Base-by-base conservation (phyloP, 2,329 filamentous ascomycete species). In the Tolypocladium sp. region DNA sequence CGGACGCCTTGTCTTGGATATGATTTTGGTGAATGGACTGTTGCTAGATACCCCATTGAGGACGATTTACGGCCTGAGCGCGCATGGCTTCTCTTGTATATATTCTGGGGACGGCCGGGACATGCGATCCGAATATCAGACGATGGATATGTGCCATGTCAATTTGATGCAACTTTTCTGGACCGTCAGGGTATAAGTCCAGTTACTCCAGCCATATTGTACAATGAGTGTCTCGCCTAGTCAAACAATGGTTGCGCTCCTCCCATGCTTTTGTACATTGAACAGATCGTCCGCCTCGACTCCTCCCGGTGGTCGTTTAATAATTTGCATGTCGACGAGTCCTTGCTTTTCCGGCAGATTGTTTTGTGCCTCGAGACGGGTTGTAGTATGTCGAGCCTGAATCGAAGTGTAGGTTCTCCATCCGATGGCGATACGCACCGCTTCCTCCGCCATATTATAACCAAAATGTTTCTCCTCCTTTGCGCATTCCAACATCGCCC, bases 31-130 rank as follows among this genome's bases (percentile, higher is more conserved):
- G 30, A 15, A 22, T 33, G 52, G 37, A 27, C 10, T 22, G 12
- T 27, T 49, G 52, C 22, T 55, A 55, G 42, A 37, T 55, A 55
- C 33, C 41, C 9, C 37, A 46, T 33, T 42, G 30, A 59, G 35
- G 57, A 58, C 17, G 22, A 44, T 44, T 56, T 30, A 56, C 38
- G 54, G 54, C 54, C 35, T 44, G 54, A 56, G 54, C 53, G 53
- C 38, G 37, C 22, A 55, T 40, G 37, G 37, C 8, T 53, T n/a
- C 49, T 52, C 49, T 35, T 35, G 49, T 53, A 22, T 37, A 53
- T 53, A 53, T 37, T 53, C 15, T 35, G 10, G 6, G 37, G 30
- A 37, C n/a, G 30, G 30, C 10, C 20, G 20, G 20, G 5, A 13
- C 8, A 7, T 37, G 20, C 49, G 12, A 35, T 53, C 4, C 30